Conservation (phyloP, 2,329 filamentous ascomycete species). For the Neurospora sp. region DNA sequence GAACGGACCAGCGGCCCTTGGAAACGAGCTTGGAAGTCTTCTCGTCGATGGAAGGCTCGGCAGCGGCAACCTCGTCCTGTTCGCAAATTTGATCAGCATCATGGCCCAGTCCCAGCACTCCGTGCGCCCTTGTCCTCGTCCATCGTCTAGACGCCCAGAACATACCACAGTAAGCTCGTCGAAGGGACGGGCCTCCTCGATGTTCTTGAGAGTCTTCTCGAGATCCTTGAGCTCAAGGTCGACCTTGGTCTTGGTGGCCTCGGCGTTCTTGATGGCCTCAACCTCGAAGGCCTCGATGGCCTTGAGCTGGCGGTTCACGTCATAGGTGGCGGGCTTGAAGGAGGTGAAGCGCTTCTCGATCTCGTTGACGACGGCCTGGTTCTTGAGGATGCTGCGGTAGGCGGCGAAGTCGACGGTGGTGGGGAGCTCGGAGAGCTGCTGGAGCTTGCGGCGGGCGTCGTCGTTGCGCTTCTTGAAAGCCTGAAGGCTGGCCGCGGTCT, state of each 20-base stretch:
- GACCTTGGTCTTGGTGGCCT: conserved; percentile 93
- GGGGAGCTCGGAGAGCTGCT: conserved; percentile 71
- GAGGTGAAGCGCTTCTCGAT: conserved; percentile 90
- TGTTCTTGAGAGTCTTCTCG: conserved; percentile 92
- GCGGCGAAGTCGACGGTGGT: conserved; percentile 85
- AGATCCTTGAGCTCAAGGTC: conserved; percentile 91
- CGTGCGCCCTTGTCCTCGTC: conserved; percentile 2
- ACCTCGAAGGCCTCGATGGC: conserved; percentile 96
- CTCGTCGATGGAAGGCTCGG: conserved; percentile 94
- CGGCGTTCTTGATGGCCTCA: conserved; percentile 91
- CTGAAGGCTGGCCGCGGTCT: conserved; percentile 83
- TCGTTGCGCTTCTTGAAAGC: conserved; percentile 99
- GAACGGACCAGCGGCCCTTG: conserved; percentile 96
- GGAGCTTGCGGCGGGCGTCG: conserved; percentile 89
- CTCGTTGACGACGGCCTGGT: conserved; percentile 89
- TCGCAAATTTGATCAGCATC: conserved; percentile 19
- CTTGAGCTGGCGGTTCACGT: conserved; percentile 89
- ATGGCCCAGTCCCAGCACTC: conserved; percentile 3
- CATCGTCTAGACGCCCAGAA: conserved; percentile 24
- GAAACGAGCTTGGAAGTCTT: conserved; percentile 90
- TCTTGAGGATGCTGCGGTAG: conserved; percentile 91
- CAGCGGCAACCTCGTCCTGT: conserved; percentile 88
- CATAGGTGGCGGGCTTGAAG: conserved; percentile 91
- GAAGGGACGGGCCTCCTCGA: conserved; percentile 89
- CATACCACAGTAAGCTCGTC: conserved; percentile 95